Percentiles rank a stretch among this genome's conserved stretches.
phyloP scores from a whole-genome alignment of 192 early-diverging fungal species.

The Gaertneriomyces semiglobifer region DNA sequence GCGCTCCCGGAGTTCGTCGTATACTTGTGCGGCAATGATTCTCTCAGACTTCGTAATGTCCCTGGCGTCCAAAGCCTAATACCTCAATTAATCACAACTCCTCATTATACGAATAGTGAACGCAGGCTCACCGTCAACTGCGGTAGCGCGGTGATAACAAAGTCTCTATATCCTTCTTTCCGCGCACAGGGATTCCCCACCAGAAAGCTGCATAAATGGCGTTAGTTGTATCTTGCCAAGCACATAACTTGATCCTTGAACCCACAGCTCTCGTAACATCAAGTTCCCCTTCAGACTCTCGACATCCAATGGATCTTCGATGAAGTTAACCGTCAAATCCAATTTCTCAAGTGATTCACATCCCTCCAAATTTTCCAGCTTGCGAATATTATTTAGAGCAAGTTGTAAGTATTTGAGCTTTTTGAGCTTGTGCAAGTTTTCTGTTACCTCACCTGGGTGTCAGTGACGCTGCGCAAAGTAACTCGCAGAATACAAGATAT shows the following conservation, averaged over 20 bases:
- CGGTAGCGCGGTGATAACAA: constrained; percentile 51
- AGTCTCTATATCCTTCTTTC: constrained; percentile 50
- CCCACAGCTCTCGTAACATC: constrained; percentile 48
- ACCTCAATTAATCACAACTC: background rate
- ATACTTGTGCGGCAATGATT: constrained; percentile 47
- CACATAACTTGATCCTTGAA: background rate
- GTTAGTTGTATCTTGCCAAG: background rate
- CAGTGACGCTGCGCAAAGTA: background rate
- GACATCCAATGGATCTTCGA: constrained; percentile 48
- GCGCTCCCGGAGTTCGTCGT: constrained; percentile 29
- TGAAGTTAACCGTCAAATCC: constrained; percentile 62
- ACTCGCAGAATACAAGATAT: background rate
- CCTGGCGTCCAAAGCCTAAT: constrained; percentile 46
- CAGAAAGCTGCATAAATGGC: constrained; percentile 36
- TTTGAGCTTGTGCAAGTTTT: constrained; percentile 58
- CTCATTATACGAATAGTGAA: background rate
- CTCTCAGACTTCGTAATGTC: constrained; percentile 57
- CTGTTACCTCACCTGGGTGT: constrained; percentile 14
- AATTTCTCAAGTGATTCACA: constrained; percentile 57
- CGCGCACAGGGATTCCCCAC: constrained; percentile 54
- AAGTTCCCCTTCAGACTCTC: constrained; percentile 41
- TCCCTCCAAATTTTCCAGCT: constrained; percentile 56
- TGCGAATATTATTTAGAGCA: constrained; percentile 55
- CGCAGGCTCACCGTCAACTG: constrained; percentile 44
- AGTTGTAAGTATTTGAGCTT: constrained; percentile 55